Conservation (phyloP, 257 asterid genomes). For the Oldenlandia corymbosa region DNA sequence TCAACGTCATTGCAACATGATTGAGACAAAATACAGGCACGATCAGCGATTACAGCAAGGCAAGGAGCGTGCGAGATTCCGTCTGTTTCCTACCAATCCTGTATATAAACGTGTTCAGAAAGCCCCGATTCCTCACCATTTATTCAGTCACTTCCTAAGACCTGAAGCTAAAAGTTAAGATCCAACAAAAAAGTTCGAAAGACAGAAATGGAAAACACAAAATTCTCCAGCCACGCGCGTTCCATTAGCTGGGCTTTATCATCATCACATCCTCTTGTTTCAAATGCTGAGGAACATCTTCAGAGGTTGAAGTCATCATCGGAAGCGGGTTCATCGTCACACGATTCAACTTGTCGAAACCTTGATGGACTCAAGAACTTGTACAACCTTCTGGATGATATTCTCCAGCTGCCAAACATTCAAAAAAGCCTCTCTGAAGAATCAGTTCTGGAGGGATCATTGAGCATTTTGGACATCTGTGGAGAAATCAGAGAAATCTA, state of each 20-base stretch:
- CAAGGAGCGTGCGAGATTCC: no score
- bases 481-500: slow-evolving; percentile 18
- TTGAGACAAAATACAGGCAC: no score
- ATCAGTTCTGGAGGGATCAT: slow-evolving; percentile 25
- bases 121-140: no score
- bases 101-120: no score
- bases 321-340: slow-evolving; percentile 13
- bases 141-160: no score
- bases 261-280: slow-evolving; percentile 25
- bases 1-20: no score
- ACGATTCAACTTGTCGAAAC: slow-evolving; percentile 17
- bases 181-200: no score
- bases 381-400: slow-evolving; percentile 24
- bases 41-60: no score
- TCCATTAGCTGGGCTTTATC: slow-evolving; percentile 9
- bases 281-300: slow-evolving; percentile 9
- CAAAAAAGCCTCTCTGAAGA: slow-evolving; percentile 25
- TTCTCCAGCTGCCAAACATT: slow-evolving; percentile 30
- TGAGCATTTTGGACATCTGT: slow-evolving; percentile 27
- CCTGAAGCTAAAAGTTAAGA: no score
- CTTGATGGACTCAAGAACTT: slow-evolving; percentile 35
- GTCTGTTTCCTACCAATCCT: no score
- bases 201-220: no score
- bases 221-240: slow-evolving; percentile 7
- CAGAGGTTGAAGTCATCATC: slow-evolving; percentile 19